phyloP scores from a whole-genome alignment of 805 yeast species.

The Zygotorulaspora chibaensis region DNA sequence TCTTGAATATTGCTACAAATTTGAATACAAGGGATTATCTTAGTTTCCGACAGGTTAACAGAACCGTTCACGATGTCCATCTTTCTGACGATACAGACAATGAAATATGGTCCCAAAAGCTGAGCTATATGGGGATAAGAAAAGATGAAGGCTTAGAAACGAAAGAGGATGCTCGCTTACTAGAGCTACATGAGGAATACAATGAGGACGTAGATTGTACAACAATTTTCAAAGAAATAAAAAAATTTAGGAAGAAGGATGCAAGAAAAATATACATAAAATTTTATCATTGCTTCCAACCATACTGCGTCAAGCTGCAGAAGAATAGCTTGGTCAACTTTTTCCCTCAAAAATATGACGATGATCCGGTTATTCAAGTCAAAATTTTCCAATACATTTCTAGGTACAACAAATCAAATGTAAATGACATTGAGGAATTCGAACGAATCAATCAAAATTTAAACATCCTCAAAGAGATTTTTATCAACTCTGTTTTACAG shows the following conservation, averaged over 20 bases:
- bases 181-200: slow-evolving; percentile 1
- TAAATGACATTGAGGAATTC: slow-evolving; percentile 18
- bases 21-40: slow-evolving; percentile 27
- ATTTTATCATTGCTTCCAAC: slow-evolving; percentile 19
- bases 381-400: slow-evolving; percentile 21
- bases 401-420: slow-evolving; percentile 22
- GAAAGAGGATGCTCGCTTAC: background rate
- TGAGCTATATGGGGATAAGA: slow-evolving; percentile 22
- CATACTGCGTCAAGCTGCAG: slow-evolving; percentile 23
- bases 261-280: slow-evolving; percentile 16
- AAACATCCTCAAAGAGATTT: slow-evolving; percentile 45
- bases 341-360: slow-evolving; percentile 23
- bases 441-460: slow-evolving; percentile 20
- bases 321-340: slow-evolving; percentile 23
- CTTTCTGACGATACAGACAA: slow-evolving; percentile 17
- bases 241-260: slow-evolving; percentile 12
- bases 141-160: background rate
- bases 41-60: slow-evolving; percentile 23
- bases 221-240: slow-evolving; percentile 20
- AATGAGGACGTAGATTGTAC: slow-evolving; percentile 11
- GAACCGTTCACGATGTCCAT: slow-evolving; percentile 18
- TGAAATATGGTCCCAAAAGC: slow-evolving; percentile 18
- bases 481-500: slow-evolving; percentile 63
- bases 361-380: slow-evolving; percentile 29
- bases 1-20: slow-evolving; percentile 20